phyloP scores from a whole-genome alignment of 164 flowering plant genomes.

The Berberis vulgaris region DNA sequence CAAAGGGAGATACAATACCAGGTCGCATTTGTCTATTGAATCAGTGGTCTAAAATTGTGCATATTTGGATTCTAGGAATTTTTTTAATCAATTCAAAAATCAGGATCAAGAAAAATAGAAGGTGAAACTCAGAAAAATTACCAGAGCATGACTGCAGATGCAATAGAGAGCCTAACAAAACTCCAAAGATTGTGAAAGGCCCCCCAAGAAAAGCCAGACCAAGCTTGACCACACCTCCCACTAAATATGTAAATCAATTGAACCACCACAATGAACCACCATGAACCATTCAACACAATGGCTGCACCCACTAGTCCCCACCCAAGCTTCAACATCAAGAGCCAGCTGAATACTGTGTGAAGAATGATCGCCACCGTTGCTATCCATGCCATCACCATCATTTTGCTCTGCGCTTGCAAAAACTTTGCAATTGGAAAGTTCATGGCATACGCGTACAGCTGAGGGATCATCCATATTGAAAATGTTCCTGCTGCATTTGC shows the following conservation, averaged over 20 bases:
- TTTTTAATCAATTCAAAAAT: too few relatives aligned
- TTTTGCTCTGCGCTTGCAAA: constrained; percentile 65
- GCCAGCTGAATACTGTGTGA: constrained; percentile 56
- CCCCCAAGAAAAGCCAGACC: constrained; percentile 67
- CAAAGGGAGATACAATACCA: too few relatives aligned
- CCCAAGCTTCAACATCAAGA: constrained; percentile 42
- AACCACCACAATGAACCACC: constrained; percentile 61
- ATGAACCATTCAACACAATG: constrained; percentile 50
- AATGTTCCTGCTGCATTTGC: constrained; percentile 47
- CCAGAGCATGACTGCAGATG: constrained; percentile 85
- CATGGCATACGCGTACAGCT: constrained; percentile 59
- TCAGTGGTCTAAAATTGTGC: too few relatives aligned
- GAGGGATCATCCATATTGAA: constrained; percentile 65
- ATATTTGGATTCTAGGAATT: too few relatives aligned
- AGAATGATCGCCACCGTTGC: constrained; percentile 32
- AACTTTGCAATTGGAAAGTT: constrained; percentile 59
- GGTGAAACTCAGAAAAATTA: constrained; percentile 10
- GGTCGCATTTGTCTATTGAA: too few relatives aligned
- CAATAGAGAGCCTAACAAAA: constrained; percentile 56
- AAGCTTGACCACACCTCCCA: constrained; percentile 57
- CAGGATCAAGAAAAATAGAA: too few relatives aligned
- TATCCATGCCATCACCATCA: constrained; percentile 56
- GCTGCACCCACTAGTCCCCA: constrained; percentile 82
- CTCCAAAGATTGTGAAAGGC: constrained; percentile 62
- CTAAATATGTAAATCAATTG: constrained; percentile 48